Conservation (phyloP, 2,329 filamentous ascomycete genomes). For the Botryotinia globosa region DNA sequence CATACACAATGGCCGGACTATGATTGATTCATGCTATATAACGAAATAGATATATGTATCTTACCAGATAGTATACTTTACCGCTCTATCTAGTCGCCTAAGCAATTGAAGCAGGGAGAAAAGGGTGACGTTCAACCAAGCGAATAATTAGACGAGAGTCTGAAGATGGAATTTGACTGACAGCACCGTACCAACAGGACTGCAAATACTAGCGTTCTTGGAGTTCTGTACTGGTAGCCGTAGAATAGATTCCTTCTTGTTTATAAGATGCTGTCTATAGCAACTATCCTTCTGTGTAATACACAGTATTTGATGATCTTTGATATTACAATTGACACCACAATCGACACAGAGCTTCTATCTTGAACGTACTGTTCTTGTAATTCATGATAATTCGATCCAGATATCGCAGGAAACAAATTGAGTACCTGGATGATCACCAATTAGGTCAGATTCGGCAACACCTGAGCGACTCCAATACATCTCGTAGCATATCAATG, state of each 20-base stretch:
- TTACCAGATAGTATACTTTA: too few species aligned
- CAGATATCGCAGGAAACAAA: background rate
- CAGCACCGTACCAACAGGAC: background rate
- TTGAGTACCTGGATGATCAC: background rate
- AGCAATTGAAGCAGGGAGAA: background rate
- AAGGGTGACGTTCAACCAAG: background rate
- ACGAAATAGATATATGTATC: too few species aligned
- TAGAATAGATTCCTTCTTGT: background rate
- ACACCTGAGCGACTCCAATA: background rate
- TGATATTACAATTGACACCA: background rate
- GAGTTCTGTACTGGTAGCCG: background rate
- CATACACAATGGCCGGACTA: background rate
- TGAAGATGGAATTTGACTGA: background rate
- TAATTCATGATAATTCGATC: background rate
- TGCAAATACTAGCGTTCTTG: background rate
- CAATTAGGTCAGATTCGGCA: too few species aligned
- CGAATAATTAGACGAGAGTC: background rate
- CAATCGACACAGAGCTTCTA: background rate
- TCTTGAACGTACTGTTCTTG: background rate
- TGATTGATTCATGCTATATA: too few species aligned
- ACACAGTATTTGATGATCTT: background rate
- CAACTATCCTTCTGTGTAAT: background rate
- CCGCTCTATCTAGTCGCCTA: background rate
- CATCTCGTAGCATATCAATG: background rate
- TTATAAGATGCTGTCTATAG: background rate